Base-by-base conservation (phyloP, 2,329 filamentous ascomycete species). In the Mycocentrospora acerina region DNA sequence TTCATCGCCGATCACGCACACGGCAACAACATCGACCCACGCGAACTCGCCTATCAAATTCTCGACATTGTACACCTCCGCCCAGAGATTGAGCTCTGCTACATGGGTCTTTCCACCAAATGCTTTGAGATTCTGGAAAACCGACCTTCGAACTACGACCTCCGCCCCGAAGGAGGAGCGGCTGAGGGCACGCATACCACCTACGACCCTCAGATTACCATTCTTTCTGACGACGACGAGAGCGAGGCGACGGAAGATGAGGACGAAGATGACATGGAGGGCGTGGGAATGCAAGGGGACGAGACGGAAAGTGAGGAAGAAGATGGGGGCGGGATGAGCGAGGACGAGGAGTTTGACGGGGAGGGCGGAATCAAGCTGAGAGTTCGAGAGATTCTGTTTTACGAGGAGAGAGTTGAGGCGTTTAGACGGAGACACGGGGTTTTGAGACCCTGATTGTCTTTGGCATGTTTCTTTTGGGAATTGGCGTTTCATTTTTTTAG, bases 121-220 rank as follows among this genome's bases (percentile, higher is more conserved):
- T 93, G 88, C 66, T 93, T 87, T 57, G 88, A 93, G 62, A 85
- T 93, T 22, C 68, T 90, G 7, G 88, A 93, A 62, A 76, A 75
- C 34, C 71, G 75, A 32, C 69, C 70, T 2, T 73, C 70, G 10
- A 74, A 78, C 36, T 64, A 62, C 37, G 62, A 68, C 25, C 48
- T 65, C 19, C 57, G 64, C 24, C 54, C 59, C 34, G 63, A 66
- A 30, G 50, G 55, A 15, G 53, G 53, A 43, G 48, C 54, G 30
- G 57, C 41, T 12, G 59, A 57, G 26, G 57, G 54, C 1, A 41
- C 46, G 4, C 48, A 50, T 27, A 52, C 51, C 12, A 26, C 33
- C 27, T 63, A 64, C 25, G 48, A 41, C 3, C 43, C 54, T 16
- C 55, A 64, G 30, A 60, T 65, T 31, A 51, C 55, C 6, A 54